These are phyloP conservation scores for Pelagophyceae sp. DNA, from an alignment of 352 stramenopile species.

Conservation along the genomic window DNA sequence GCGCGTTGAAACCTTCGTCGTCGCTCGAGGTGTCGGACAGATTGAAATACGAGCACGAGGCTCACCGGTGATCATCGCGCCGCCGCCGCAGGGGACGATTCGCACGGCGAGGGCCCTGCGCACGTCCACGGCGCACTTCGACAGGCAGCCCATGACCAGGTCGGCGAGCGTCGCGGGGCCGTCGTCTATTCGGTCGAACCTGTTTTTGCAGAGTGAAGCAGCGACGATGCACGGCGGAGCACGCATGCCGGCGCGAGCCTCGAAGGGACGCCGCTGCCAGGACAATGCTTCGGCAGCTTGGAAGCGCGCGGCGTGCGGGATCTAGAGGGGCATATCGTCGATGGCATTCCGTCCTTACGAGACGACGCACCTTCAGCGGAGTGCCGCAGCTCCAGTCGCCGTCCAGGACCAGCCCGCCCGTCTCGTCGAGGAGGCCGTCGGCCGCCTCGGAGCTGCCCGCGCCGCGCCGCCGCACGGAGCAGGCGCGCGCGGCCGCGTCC, in stretches of 20 bases:
- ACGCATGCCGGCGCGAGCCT: too few relatives aligned
- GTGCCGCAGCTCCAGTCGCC: background rate
- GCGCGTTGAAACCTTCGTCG: too few relatives aligned
- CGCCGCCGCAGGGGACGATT: background rate
- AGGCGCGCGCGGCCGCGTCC: background rate
- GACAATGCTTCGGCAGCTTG: too few relatives aligned
- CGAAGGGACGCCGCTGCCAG: too few relatives aligned
- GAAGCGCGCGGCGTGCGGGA: background rate
- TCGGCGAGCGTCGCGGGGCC: too few relatives aligned
- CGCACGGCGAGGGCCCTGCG: background rate
- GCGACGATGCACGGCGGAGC: too few relatives aligned
- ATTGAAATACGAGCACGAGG: too few relatives aligned
- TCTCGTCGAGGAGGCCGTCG: too few relatives aligned
- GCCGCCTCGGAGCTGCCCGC: background rate
- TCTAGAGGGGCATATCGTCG: background rate
- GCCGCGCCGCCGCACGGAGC: background rate
- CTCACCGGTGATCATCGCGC: background rate
- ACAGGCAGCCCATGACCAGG: background rate
- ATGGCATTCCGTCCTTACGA: too few relatives aligned
- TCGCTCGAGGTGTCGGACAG: too few relatives aligned
- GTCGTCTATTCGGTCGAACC: too few relatives aligned
- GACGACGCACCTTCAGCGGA: background rate
- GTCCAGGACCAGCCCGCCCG: background rate
- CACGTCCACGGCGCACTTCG: background rate
- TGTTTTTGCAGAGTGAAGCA: too few relatives aligned